Conservation (phyloP, 306 rosid species). For the Alnus rubra region DNA sequence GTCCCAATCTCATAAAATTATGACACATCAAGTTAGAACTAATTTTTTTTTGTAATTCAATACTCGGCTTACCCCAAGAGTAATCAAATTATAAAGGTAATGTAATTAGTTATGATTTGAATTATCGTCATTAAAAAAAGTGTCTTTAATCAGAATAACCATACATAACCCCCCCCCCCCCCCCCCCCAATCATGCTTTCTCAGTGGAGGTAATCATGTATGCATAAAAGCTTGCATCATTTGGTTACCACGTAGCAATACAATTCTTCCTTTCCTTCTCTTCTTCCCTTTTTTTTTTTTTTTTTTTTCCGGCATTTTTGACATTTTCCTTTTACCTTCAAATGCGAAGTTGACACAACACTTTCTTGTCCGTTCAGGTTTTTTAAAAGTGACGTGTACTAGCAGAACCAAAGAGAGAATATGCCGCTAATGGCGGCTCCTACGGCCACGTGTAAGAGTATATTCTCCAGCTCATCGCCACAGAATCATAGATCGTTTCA, state of each 20-base stretch:
- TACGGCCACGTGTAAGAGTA: too few relatives aligned
- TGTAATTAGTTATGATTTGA: background rate
- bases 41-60: too few relatives aligned
- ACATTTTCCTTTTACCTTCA: slow-evolving; percentile 5
- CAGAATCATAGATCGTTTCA: background rate
- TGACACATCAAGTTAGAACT: too few relatives aligned
- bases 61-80: too few relatives aligned
- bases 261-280: background rate
- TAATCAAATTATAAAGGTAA: background rate
- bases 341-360: slow-evolving; percentile 43
- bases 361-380: slow-evolving; percentile 18
- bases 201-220: slow-evolving; percentile 20
- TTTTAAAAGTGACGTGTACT: background rate
- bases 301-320: background rate
- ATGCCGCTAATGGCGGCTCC: background rate
- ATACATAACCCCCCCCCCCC: background rate
- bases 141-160: background rate
- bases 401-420: background rate
- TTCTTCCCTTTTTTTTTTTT: background rate
- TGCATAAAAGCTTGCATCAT: slow-evolving; percentile 20
- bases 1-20: too few relatives aligned
- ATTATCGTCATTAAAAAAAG: background rate
- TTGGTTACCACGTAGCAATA: slow-evolving; percentile 30
- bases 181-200: too few relatives aligned
- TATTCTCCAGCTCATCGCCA: too few relatives aligned